Evolutionary conservation across 1,284 basidiomycete genomes (phyloP).

Genomic region (Stereum hirsutum): DNA sequence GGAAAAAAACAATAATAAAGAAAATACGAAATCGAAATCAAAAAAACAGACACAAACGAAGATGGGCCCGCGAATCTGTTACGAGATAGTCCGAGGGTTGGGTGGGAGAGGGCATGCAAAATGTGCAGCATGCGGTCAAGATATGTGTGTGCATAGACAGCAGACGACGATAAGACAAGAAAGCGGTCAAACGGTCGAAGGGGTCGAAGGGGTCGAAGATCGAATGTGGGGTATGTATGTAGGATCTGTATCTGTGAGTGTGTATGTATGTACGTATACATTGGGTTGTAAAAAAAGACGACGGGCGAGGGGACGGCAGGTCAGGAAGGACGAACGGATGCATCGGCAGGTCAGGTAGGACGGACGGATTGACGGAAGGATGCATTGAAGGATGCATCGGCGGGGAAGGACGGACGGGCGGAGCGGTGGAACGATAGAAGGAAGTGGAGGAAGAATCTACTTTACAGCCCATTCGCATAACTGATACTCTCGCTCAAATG

Average conservation of each 20-base stretch:
- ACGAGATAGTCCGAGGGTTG: too few species aligned
- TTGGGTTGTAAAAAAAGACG: background rate
- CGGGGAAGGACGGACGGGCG: background rate
- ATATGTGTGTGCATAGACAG: too few species aligned
- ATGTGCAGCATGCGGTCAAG: too few species aligned
- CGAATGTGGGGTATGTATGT: background rate
- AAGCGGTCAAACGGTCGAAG: too few species aligned
- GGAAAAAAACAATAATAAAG: too few species aligned
- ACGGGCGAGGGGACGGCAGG: background rate
- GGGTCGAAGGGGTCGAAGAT: too few species aligned
- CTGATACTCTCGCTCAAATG: slow-evolving; percentile 71
- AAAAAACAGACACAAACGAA: too few species aligned
- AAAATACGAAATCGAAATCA: too few species aligned
- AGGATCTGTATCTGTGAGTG: background rate
- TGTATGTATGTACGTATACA: background rate
- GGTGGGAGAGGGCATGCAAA: too few species aligned
- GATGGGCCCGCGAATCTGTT: too few species aligned
- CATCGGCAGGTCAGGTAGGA: background rate
- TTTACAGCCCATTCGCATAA: slow-evolving; percentile 5
- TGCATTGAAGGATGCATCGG: background rate
- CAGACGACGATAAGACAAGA: too few species aligned
- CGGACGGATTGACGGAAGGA: background rate
- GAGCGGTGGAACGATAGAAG: background rate
- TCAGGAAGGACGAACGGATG: background rate
- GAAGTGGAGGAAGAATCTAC: background rate